Conservation (phyloP, 495 filamentous ascomycete species). For the Jackrogersella multiformis region DNA sequence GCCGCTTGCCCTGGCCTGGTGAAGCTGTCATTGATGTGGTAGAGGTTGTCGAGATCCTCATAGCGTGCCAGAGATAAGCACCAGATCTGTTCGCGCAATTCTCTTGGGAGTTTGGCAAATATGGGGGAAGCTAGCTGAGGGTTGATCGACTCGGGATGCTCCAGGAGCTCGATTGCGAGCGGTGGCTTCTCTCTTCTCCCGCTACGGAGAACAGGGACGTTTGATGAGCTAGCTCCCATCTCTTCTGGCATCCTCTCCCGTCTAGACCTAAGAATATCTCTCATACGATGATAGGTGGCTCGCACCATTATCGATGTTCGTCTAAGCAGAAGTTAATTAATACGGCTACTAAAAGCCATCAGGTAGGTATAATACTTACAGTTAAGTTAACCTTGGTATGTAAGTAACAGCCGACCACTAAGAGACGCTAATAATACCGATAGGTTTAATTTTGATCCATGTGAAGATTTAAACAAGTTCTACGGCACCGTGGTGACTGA, state of each 20-base stretch:
- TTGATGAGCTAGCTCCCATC: background rate
- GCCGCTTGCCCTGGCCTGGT: conserved; percentile 41
- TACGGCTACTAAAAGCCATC: no score
- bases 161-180: conserved; percentile 36
- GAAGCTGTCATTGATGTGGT: conserved; percentile 17
- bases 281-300: background rate
- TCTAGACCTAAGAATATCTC: background rate
- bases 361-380: no score
- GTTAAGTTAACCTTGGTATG: no score
- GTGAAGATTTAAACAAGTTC: background rate
- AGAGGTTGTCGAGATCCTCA: conserved; percentile 34
- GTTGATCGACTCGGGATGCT: conserved; percentile 10
- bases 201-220: background rate
- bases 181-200: background rate
- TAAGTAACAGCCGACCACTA: no score
- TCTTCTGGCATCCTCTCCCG: background rate
- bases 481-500: no score
- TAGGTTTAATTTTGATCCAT: background rate
- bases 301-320: background rate
- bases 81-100: conserved; percentile 44
- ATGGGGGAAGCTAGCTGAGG: background rate
- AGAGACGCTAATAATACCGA: no score
- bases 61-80: conserved; percentile 38
- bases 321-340: no score
- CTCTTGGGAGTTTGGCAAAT: conserved; percentile 34